Evolutionary conservation across 208 protist species (phyloP).

Genomic region (Histomonas meleagridis): DNA sequence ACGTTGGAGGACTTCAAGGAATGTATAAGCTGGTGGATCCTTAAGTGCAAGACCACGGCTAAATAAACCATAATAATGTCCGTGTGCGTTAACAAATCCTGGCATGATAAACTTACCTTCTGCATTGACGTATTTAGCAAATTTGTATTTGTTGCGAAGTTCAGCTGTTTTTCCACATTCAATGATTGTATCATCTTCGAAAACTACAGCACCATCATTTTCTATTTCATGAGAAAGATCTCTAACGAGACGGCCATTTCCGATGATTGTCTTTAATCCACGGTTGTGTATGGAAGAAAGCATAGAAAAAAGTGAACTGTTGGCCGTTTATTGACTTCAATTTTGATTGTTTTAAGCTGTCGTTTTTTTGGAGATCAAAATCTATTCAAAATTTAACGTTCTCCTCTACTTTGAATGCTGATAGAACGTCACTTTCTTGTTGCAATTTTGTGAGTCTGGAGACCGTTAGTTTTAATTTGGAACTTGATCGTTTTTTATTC

Average conservation of each 20-base stretch:
- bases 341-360: no score
- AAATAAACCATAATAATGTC: constrained; percentile 25
- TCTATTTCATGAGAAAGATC: neutral
- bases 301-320: no score
- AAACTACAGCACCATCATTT: neutral
- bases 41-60: neutral
- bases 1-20: constrained; percentile 1
- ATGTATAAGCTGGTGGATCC: neutral
- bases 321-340: no score
- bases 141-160: neutral
- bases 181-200: constrained; percentile 27
- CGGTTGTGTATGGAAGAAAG: neutral
- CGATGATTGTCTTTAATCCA: neutral
- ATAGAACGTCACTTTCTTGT: no score
- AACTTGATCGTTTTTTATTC: no score
- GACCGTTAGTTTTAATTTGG: no score
- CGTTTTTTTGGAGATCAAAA: no score
- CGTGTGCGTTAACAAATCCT: neutral
- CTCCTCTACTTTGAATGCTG: no score
- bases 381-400: no score
- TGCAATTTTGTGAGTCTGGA: no score
- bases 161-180: neutral
- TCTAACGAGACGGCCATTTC: neutral
- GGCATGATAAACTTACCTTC: constrained; percentile 1
- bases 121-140: neutral